phyloP scores from a whole-genome alignment of 345 rosid species.

The Rhizophora mangle region DNA sequence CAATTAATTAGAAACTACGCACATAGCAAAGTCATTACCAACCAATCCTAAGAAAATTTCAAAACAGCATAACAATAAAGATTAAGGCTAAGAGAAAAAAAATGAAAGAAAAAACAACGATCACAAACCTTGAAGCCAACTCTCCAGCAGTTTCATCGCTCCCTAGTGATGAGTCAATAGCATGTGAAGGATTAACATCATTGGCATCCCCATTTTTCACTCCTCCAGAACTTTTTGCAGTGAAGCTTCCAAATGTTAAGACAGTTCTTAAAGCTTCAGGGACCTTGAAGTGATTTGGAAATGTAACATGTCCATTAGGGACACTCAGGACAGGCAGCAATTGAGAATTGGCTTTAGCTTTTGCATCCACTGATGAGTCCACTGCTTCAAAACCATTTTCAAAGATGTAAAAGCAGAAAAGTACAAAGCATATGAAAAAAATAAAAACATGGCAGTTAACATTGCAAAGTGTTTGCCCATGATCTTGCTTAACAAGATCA shows the following conservation, averaged over 20 bases:
- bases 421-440: not conserved
- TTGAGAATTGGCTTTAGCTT: slow-evolving; percentile 32
- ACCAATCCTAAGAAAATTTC: too few relatives aligned
- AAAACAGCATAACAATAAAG: not conserved
- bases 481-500: not conserved
- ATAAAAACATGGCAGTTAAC: slow-evolving; percentile 1
- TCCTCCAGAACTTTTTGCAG: slow-evolving; percentile 39
- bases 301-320: slow-evolving; percentile 59
- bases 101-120: not conserved
- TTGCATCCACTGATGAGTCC: slow-evolving; percentile 31
- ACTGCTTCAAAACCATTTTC: slow-evolving; percentile 27
- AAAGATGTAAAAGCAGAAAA: not conserved
- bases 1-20: too few relatives aligned
- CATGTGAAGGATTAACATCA: slow-evolving; percentile 33
- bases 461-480: not conserved
- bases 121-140: slow-evolving; percentile 61
- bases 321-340: slow-evolving; percentile 31
- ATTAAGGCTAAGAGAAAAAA: not conserved
- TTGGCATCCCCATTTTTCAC: slow-evolving; percentile 30
- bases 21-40: too few relatives aligned
- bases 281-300: slow-evolving; percentile 72
- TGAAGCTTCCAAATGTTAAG: slow-evolving; percentile 87
- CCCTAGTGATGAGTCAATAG: slow-evolving; percentile 36
- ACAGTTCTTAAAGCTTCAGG: slow-evolving; percentile 66
- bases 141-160: slow-evolving; percentile 39